These are phyloP conservation scores for Camellia oleifera DNA, from an alignment of 179 eudicot genomes.

Conservation along the genomic window DNA sequence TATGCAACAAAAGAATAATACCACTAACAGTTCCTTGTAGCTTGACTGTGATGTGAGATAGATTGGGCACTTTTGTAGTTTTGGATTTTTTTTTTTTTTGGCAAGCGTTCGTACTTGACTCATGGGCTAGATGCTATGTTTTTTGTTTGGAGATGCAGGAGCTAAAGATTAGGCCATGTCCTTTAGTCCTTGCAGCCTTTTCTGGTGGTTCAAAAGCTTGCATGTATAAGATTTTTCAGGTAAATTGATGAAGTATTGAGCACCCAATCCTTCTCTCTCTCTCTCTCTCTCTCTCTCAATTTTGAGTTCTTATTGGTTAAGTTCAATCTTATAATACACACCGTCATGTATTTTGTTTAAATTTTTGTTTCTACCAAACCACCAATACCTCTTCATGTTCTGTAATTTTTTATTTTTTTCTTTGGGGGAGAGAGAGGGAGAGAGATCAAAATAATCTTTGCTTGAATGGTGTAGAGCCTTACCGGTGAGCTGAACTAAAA, in stretches of 20 bases:
- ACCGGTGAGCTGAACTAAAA: neutral
- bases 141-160: slow-evolving; percentile 33
- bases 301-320: neutral
- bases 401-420: no score
- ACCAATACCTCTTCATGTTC: no score
- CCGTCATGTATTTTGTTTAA: neutral
- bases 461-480: neutral
- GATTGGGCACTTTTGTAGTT: neutral
- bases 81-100: neutral
- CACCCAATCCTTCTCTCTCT: neutral
- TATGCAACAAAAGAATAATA: neutral
- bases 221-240: slow-evolving; percentile 67
- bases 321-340: neutral
- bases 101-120: neutral
- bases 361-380: no score
- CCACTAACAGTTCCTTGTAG: neutral
- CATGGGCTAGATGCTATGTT: neutral
- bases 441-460: neutral
- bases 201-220: slow-evolving; percentile 67
- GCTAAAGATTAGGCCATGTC: slow-evolving; percentile 45
- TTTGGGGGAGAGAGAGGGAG: neutral
- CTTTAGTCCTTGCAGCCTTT: slow-evolving; percentile 47
- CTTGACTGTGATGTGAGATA: neutral
- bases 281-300: neutral
- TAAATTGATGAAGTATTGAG: slow-evolving; percentile 12